These are phyloP conservation scores for Penicillium soppii DNA, from an alignment of 495 filamentous ascomycete genomes.

Conservation along the genomic window DNA sequence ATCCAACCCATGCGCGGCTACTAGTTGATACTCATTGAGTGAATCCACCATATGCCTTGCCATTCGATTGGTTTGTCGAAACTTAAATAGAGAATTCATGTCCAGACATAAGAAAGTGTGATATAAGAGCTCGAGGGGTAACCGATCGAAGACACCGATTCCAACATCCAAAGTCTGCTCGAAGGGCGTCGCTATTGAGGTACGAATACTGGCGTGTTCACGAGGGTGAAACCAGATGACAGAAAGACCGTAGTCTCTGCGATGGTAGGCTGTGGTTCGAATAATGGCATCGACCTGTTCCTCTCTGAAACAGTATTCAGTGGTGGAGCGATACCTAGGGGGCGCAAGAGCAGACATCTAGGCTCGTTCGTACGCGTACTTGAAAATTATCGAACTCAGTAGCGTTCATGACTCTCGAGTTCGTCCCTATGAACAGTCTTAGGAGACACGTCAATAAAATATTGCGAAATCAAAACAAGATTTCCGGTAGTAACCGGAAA, in stretches of 20 bases:
- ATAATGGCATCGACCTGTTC: slow-evolving; percentile 26
- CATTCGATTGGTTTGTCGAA: slow-evolving; percentile 37
- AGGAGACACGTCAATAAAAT: too few relatives aligned
- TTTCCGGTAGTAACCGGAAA: too few relatives aligned
- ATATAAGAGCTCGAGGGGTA: slow-evolving; percentile 37
- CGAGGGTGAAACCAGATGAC: slow-evolving; percentile 34
- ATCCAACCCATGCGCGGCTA: slow-evolving; percentile 34
- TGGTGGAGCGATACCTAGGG: slow-evolving; percentile 19
- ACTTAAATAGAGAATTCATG: slow-evolving; percentile 36
- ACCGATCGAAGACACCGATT: slow-evolving; percentile 29
- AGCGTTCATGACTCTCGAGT: too few relatives aligned
- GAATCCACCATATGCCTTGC: slow-evolving; percentile 35
- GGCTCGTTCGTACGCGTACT: too few relatives aligned
- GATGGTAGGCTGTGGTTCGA: slow-evolving; percentile 33
- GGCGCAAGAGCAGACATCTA: too few relatives aligned
- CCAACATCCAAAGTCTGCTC: slow-evolving; percentile 20
- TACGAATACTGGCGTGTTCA: slow-evolving; percentile 13
- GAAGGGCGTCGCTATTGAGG: slow-evolving; percentile 33
- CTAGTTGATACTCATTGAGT: slow-evolving; percentile 31
- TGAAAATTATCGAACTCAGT: too few relatives aligned
- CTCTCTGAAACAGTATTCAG: slow-evolving; percentile 17
- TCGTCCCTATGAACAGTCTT: too few relatives aligned
- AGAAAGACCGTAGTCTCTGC: slow-evolving; percentile 29
- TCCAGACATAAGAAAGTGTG: slow-evolving; percentile 33
- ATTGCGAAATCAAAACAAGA: too few relatives aligned